Evolutionary conservation across 192 early-diverging fungal genomes (phyloP).

Genomic region (Backusella westeae): DNA sequence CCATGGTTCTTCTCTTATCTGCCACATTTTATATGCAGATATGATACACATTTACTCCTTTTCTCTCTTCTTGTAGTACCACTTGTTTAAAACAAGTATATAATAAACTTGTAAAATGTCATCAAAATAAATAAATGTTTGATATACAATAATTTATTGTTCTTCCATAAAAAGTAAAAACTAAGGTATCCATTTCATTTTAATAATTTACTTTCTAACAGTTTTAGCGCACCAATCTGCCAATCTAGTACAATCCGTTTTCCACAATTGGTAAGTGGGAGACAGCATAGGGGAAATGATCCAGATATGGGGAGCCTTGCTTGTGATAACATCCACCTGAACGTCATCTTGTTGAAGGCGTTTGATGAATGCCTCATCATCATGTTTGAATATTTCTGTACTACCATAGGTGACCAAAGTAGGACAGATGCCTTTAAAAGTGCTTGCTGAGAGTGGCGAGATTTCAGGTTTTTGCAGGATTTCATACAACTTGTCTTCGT

Average conservation of each 20-base stretch:
- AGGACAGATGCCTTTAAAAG: conserved; percentile 8
- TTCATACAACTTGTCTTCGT: background rate
- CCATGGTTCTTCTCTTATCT: background rate
- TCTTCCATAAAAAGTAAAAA: background rate
- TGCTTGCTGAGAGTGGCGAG: conserved; percentile 8
- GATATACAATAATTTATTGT: background rate
- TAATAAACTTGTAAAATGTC: background rate
- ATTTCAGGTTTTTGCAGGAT: conserved; percentile 2
- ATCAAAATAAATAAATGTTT: background rate
- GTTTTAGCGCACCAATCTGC: conserved; percentile 18
- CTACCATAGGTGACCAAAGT: conserved; percentile 13
- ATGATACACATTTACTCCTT: background rate
- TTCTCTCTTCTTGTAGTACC: background rate
- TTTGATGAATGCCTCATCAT: conserved; percentile 2
- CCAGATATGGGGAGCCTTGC: conserved; percentile 15
- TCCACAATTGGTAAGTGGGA: conserved; percentile 1
- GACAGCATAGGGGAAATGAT: background rate
- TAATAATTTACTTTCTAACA: background rate
- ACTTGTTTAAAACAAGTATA: background rate
- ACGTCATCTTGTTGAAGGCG: background rate
- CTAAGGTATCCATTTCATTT: background rate
- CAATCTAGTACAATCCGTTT: background rate
- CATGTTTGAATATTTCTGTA: conserved; percentile 8
- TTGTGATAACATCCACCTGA: background rate
- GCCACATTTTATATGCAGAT: background rate